A percentile compares a stretch with the other conserved stretches of the same genome.
Conservation (phyloP, 768 basidiomycete genomes). For the Boletus subcaerulescens region DNA sequence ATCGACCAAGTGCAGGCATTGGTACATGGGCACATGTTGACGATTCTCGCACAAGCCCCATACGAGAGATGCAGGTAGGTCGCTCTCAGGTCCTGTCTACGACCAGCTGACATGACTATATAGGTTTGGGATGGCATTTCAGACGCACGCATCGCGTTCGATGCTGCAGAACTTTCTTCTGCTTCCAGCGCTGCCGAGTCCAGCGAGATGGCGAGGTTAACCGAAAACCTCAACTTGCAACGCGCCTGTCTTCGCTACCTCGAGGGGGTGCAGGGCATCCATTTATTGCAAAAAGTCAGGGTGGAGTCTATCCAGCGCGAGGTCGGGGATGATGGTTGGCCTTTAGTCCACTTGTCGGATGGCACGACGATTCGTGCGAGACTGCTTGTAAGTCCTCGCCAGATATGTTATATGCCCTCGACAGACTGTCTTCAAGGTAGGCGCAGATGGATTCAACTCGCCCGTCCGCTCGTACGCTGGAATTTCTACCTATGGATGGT, state of each 20-base stretch:
- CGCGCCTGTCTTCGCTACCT: slow-evolving; percentile 73
- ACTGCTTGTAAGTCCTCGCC: slow-evolving; percentile 56
- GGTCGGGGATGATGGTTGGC: slow-evolving; percentile 65
- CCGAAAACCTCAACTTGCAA: slow-evolving; percentile 93
- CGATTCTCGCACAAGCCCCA: slow-evolving; percentile 56
- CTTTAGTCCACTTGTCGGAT: slow-evolving; percentile 69
- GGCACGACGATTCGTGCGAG: slow-evolving; percentile 64
- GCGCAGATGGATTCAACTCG: slow-evolving; percentile 94
- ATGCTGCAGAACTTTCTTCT: slow-evolving; percentile 43
- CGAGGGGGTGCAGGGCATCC: slow-evolving; percentile 46
- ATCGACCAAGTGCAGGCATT: slow-evolving; percentile 48
- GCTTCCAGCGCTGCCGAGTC: slow-evolving; percentile 27
- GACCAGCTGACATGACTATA: neutral
- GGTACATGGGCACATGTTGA: slow-evolving; percentile 86
- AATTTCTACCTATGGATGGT: slow-evolving; percentile 88
- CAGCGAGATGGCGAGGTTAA: slow-evolving; percentile 73
- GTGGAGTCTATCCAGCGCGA: slow-evolving; percentile 65
- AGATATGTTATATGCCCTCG: neutral
- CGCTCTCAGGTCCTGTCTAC: neutral
- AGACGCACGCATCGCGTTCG: slow-evolving; percentile 73
- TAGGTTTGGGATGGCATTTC: slow-evolving; percentile 94
- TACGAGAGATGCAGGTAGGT: slow-evolving; percentile 84
- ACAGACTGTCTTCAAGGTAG: slow-evolving; percentile 51
- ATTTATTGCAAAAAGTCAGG: slow-evolving; percentile 68
- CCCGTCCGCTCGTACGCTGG: slow-evolving; percentile 85